These are phyloP conservation scores for Pholiota adiposa DNA, from an alignment of 1,284 basidiomycete genomes.

Conservation along the genomic window DNA sequence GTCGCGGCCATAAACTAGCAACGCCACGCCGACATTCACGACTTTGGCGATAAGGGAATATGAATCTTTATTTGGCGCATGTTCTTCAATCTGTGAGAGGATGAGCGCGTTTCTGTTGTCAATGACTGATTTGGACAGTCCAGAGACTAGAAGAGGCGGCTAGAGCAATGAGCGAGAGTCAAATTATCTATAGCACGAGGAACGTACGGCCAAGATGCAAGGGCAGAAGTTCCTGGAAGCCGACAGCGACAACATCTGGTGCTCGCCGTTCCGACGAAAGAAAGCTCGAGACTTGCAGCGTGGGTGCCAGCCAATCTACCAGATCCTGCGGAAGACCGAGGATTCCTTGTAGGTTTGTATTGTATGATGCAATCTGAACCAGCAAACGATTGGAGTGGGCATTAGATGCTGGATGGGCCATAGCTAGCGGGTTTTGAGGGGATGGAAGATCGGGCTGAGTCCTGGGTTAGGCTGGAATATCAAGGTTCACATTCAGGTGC, in stretches of 20 bases:
- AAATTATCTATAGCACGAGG: not conserved
- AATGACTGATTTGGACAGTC: constrained; percentile 65
- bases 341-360: constrained; percentile 80
- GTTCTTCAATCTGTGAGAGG: constrained; percentile 69
- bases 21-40: constrained; percentile 80
- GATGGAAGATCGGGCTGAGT: constrained; percentile 3
- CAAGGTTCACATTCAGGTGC: not conserved
- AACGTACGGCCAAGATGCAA: constrained; percentile 78
- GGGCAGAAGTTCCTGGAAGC: constrained; percentile 89
- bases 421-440: not conserved
- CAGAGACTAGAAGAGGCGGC: constrained; percentile 50
- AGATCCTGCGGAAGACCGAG: constrained; percentile 77
- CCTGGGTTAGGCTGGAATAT: not conserved
- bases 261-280: constrained; percentile 61
- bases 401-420: constrained; percentile 7
- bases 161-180: constrained; percentile 8
- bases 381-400: constrained; percentile 47
- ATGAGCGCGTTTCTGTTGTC: constrained; percentile 65
- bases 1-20: constrained; percentile 82
- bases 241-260: constrained; percentile 86
- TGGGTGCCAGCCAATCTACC: constrained; percentile 83
- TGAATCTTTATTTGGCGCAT: constrained; percentile 67
- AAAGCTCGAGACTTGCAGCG: constrained; percentile 74
- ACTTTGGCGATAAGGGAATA: constrained; percentile 76
- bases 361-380: constrained; percentile 85